Conservation (phyloP, 768 basidiomycete species). For the Dioszegia crocea region DNA sequence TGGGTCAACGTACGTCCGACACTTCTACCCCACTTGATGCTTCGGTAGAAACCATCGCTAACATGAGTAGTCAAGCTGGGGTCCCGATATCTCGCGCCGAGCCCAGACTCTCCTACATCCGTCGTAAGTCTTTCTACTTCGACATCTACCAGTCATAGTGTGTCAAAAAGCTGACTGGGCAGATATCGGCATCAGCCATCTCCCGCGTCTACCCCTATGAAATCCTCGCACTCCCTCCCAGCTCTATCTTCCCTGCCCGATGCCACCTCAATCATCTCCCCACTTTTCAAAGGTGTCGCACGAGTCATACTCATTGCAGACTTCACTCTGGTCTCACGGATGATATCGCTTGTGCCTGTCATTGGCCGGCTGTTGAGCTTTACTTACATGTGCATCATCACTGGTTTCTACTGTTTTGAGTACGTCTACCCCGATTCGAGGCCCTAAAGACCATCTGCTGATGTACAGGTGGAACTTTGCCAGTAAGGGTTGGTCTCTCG, state of each 20-base stretch:
- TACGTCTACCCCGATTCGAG: constrained; percentile 12
- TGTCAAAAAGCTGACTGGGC: neutral
- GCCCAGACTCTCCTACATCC: constrained; percentile 42
- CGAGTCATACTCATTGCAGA: constrained; percentile 44
- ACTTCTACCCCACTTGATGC: neutral
- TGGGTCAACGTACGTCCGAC: constrained; percentile 42
- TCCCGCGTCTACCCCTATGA: constrained; percentile 12
- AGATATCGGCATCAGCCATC: constrained; percentile 39
- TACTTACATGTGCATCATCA: constrained; percentile 43
- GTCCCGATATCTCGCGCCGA: constrained; percentile 39
- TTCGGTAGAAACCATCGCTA: neutral
- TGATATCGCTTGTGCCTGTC: constrained; percentile 34
- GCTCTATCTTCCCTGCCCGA: constrained; percentile 1
- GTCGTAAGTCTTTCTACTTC: constrained; percentile 25
- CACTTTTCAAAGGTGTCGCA: constrained; percentile 19
- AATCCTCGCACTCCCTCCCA: constrained; percentile 2
- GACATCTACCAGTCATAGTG: neutral
- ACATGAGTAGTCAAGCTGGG: constrained; percentile 43
- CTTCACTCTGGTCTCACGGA: constrained; percentile 41
- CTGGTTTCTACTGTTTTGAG: constrained; percentile 49
- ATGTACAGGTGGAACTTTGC: constrained; percentile 31
- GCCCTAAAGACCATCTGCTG: neutral
- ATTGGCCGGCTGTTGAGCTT: constrained; percentile 31
- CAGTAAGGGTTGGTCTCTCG: constrained; percentile 24
- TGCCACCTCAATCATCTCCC: constrained; percentile 6